Evolutionary conservation across 805 yeast genomes (phyloP).

Genomic region (Kodamaea laetipori): DNA sequence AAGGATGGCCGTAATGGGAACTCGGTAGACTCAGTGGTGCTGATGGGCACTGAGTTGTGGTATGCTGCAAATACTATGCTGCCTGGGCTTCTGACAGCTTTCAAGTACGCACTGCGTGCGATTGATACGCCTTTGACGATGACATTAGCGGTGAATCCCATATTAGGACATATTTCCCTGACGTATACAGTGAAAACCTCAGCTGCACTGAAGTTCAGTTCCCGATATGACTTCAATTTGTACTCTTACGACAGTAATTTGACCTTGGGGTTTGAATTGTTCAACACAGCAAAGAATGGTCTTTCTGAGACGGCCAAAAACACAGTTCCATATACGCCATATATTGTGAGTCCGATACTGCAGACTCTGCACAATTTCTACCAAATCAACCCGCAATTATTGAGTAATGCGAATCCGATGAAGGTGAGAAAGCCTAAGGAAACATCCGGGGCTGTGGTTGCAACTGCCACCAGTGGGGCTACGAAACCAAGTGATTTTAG

Average conservation of each 20-base stretch:
- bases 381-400: conserved; percentile 30
- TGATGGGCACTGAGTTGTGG: conserved; percentile 87
- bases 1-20: conserved; percentile 23
- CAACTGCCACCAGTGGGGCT: background rate
- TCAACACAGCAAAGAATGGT: conserved; percentile 43
- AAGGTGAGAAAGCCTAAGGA: conserved; percentile 9
- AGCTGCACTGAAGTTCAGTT: conserved; percentile 71
- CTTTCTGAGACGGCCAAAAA: conserved; percentile 11
- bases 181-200: conserved; percentile 85
- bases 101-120: conserved; percentile 82
- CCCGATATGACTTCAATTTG: conserved; percentile 84
- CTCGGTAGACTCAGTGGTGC: conserved; percentile 50
- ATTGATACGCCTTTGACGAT: conserved; percentile 86
- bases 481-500: conserved; percentile 38
- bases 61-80: conserved; percentile 80
- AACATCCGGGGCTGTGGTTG: background rate
- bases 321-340: background rate
- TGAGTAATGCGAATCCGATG: conserved; percentile 10
- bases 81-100: conserved; percentile 86
- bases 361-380: conserved; percentile 27
- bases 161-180: conserved; percentile 85
- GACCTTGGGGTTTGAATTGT: conserved; percentile 82
- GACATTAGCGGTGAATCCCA: conserved; percentile 84
- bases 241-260: conserved; percentile 89
- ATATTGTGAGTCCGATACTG: conserved; percentile 23